A percentile compares a stretch with the other conserved stretches of the same genome.
These are phyloP conservation scores for Tricholomella constricta DNA, from an alignment of 768 basidiomycete species.

Conservation along the genomic window DNA sequence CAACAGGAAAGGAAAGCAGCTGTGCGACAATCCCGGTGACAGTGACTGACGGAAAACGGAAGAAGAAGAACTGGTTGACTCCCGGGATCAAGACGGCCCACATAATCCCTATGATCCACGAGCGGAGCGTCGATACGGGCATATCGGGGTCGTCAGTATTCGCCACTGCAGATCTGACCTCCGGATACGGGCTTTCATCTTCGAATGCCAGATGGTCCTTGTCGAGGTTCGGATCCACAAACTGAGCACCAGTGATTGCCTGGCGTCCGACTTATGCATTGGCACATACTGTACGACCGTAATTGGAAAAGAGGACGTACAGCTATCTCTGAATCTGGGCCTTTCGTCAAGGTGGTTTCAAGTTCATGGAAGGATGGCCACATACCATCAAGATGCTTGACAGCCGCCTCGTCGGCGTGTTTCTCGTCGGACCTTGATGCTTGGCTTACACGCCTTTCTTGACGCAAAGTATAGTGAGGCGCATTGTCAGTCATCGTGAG, in stretches of 20 bases:
- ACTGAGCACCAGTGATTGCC: slow-evolving; percentile 38
- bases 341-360: neutral
- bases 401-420: slow-evolving; percentile 18
- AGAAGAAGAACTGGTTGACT: slow-evolving; percentile 77
- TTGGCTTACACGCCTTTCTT: slow-evolving; percentile 17
- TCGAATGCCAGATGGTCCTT: slow-evolving; percentile 42
- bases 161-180: slow-evolving; percentile 68
- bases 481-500: slow-evolving; percentile 25
- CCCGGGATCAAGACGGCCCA: slow-evolving; percentile 70
- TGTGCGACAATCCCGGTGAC: slow-evolving; percentile 68
- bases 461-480: slow-evolving; percentile 25
- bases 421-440: slow-evolving; percentile 27
- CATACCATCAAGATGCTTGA: slow-evolving; percentile 27
- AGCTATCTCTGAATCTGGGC: slow-evolving; percentile 30
- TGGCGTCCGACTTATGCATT: slow-evolving; percentile 13
- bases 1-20: slow-evolving; percentile 66
- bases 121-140: slow-evolving; percentile 62
- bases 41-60: slow-evolving; percentile 70
- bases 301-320: slow-evolving; percentile 20
- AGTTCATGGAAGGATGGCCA: neutral
- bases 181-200: slow-evolving; percentile 72
- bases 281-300: neutral
- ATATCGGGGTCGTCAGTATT: slow-evolving; percentile 71
- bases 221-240: slow-evolving; percentile 49
- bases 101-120: slow-evolving; percentile 71